Percentiles rank a stretch among this genome's conserved stretches.
These are phyloP conservation scores for Ogataea nakhonphanomensis DNA, from an alignment of 805 yeast genomes.

Conservation along the genomic window DNA sequence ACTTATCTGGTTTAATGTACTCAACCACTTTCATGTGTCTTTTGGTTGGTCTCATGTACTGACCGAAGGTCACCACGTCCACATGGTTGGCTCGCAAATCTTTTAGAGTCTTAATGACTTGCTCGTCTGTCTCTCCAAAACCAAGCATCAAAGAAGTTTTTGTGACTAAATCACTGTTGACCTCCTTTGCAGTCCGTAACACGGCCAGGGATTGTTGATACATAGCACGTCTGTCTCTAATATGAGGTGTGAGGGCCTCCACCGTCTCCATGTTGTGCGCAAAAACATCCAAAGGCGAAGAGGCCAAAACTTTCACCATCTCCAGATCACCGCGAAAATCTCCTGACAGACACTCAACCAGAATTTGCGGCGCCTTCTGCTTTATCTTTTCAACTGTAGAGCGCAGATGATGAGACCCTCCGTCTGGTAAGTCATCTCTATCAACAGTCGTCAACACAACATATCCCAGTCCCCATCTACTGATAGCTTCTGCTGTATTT, in stretches of 20 bases:
- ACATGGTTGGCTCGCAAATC: slow-evolving; percentile 75
- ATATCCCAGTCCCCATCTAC: slow-evolving; percentile 97
- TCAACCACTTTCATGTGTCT: slow-evolving; percentile 98
- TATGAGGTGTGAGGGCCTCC: slow-evolving; percentile 89
- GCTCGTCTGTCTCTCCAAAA: slow-evolving; percentile 93
- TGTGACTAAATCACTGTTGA: slow-evolving; percentile 73
- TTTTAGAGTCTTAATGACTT: slow-evolving; percentile 66
- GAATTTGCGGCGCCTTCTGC: slow-evolving; percentile 80
- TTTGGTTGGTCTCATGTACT: slow-evolving; percentile 98
- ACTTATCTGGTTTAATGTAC: slow-evolving; percentile 89
- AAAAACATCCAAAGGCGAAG: slow-evolving; percentile 88
- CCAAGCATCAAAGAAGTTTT: slow-evolving; percentile 97
- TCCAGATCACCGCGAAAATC: slow-evolving; percentile 90
- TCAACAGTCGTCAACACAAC: slow-evolving; percentile 97
- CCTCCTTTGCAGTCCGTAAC: slow-evolving; percentile 72
- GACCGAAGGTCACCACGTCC: slow-evolving; percentile 98
- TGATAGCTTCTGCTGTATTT: slow-evolving; percentile 94
- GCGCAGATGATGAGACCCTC: slow-evolving; percentile 89
- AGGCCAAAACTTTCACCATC: slow-evolving; percentile 76
- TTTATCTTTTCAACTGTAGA: slow-evolving; percentile 84
- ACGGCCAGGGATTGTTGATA: slow-evolving; percentile 84
- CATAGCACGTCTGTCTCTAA: slow-evolving; percentile 95
- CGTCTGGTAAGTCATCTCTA: slow-evolving; percentile 90
- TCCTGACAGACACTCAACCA: slow-evolving; percentile 92
- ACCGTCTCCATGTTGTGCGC: slow-evolving; percentile 98